Base-by-base conservation (phyloP, 257 asterid genomes). In the Salvia hispanica region DNA sequence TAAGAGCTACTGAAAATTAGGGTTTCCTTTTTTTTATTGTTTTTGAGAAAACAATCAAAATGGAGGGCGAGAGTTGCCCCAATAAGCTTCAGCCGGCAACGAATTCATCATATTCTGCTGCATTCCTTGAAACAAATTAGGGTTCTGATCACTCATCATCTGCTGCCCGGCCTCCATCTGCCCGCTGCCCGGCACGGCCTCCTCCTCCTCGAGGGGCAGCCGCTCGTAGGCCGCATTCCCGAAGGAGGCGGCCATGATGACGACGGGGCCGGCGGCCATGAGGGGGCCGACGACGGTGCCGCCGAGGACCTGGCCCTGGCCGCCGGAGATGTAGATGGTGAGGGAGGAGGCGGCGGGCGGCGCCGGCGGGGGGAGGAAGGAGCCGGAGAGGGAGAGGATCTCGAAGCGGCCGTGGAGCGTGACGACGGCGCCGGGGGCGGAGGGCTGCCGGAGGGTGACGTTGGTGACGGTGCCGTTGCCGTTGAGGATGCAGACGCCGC, bases 211-310 rank as follows among this genome's bases (percentile, higher is more conserved):
- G 16, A 90, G 72, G 10, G 99, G 99, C 45, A 93, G 84, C 64
- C 99, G 70, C 74, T 93, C 99, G 36, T 90, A 93, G 0, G 96
- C 98, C 1, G 97, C 98, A 68, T 92, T 92, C 0, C 97, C 95
- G 31, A 92, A 92, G 0, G 98, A 90, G 6, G 99, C 97, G 0
- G 99, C 96, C 95, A 93, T 88, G 6, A 93, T 84, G 40, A 90
- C 94, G 5, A 93, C 96, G 15, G 97, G 95, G 2, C 99, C 99
- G 1, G 96, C 81, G 0, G 99, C 92, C 36, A 85, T 11, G 2
- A 93, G 69, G 13, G 88, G 96, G 0, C 99, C 98, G 6, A 86
- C 97, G 2, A 93, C 99, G 4, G 90, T 82, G 0, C 99, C 99
- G 0, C 99, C 99, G 64, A 93, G 84, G 0, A 93, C 92, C 75